Conservation (phyloP, 768 basidiomycete genomes). For the Boletus coccyginus region DNA sequence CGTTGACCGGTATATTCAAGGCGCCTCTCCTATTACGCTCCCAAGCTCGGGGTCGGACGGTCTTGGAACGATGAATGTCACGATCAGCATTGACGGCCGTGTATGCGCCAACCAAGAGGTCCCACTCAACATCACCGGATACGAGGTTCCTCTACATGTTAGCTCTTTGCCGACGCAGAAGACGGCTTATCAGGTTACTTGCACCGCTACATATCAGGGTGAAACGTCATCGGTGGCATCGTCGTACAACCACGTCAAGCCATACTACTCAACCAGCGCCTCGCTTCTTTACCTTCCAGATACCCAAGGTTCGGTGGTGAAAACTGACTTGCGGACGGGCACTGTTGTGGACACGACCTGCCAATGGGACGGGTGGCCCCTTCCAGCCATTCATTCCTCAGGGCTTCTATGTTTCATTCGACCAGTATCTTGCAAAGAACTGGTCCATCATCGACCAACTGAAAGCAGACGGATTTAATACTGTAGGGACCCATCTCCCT, state of each 20-base stretch:
- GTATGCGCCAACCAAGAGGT: constrained; percentile 27
- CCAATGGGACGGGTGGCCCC: constrained; percentile 13
- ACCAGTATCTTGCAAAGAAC: constrained; percentile 51
- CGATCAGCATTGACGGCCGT: constrained; percentile 30
- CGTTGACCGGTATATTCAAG: constrained; percentile 34
- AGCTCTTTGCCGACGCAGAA: constrained; percentile 27
- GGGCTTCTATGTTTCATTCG: constrained; percentile 71
- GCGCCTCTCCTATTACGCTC: constrained; percentile 32
- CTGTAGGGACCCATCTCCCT: constrained; percentile 8
- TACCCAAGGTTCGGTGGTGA: constrained; percentile 39
- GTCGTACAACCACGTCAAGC: constrained; percentile 19
- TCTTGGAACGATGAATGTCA: constrained; percentile 23
- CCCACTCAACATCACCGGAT: constrained; percentile 37
- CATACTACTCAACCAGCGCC: constrained; percentile 31
- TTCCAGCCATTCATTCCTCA: constrained; percentile 55
- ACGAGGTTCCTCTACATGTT: constrained; percentile 35
- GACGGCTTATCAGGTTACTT: constrained; percentile 33
- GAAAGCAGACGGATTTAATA: constrained; percentile 49
- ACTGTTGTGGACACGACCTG: constrained; percentile 40
- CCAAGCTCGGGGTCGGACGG: background rate
- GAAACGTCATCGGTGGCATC: background rate
- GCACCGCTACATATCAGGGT: constrained; percentile 29
- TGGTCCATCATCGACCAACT: constrained; percentile 51
- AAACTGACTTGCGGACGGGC: constrained; percentile 47
- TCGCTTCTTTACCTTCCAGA: constrained; percentile 42